A percentile compares a stretch with the other conserved stretches of the same genome.
Conservation (phyloP, 2,329 filamentous ascomycete species). For the Cryoendolithus antarcticus region DNA sequence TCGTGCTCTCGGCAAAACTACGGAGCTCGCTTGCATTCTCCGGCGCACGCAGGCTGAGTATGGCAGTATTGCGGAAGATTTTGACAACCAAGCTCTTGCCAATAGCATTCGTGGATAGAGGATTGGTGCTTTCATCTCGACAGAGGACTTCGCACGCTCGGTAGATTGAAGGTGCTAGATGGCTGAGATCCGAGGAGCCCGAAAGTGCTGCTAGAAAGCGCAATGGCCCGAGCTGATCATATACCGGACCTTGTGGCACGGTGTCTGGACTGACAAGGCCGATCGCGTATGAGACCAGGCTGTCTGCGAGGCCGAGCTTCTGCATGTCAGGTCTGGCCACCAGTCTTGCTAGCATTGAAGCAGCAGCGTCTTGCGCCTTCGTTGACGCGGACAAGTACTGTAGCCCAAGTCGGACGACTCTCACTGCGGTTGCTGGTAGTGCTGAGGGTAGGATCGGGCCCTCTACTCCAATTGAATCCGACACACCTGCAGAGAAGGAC, state of each 20-base stretch:
- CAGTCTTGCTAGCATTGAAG: constrained; percentile 65
- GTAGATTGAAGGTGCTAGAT: constrained; percentile 55
- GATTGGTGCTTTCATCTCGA: constrained; percentile 38
- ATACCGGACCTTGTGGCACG: constrained; percentile 37
- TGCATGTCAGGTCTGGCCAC: constrained; percentile 85
- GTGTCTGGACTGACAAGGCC: constrained; percentile 34
- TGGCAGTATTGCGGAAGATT: constrained; percentile 61
- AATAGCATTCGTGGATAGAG: constrained; percentile 59
- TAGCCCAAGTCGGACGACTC: constrained; percentile 59
- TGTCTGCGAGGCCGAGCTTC: constrained; percentile 54
- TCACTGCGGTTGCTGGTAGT: constrained; percentile 57
- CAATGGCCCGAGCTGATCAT: constrained; percentile 66
- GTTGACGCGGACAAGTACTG: constrained; percentile 62
- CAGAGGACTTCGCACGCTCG: constrained; percentile 49
- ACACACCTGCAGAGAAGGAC: constrained; percentile 52
- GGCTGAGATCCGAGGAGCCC: constrained; percentile 58
- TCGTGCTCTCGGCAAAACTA: constrained; percentile 24
- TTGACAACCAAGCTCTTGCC: constrained; percentile 77
- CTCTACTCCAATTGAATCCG: too few relatives aligned
- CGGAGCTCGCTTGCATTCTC: constrained; percentile 13
- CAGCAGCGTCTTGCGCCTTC: constrained; percentile 85
- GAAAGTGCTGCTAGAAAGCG: constrained; percentile 68
- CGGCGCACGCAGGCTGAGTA: constrained; percentile 45
- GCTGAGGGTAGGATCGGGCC: constrained; percentile 37
- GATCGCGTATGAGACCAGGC: constrained; percentile 60